A percentile compares a stretch with the other conserved stretches of the same genome.
phyloP scores from a whole-genome alignment of 2,329 filamentous ascomycete genomes.

The Fusarium luffae region DNA sequence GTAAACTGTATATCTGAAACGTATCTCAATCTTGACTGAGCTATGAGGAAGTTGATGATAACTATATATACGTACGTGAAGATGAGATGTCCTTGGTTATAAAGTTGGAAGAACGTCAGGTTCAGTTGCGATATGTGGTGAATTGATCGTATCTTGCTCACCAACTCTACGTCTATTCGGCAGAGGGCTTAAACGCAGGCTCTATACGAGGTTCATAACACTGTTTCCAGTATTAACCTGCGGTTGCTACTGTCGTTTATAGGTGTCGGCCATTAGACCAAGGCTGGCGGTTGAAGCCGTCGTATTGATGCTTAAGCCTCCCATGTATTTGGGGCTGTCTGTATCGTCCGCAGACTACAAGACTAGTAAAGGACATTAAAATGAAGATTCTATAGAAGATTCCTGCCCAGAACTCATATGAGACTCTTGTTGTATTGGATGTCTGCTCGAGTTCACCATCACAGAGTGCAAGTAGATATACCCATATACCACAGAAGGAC shows the following conservation, averaged over 20 bases:
- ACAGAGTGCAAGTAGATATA: neutral
- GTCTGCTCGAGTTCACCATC: neutral
- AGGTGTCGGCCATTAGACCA: neutral
- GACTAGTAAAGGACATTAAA: neutral
- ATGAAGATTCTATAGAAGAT: neutral
- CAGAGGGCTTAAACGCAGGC: neutral
- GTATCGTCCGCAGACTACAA: neutral
- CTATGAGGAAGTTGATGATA: neutral
- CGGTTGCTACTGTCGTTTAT: neutral
- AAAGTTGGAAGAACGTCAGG: neutral
- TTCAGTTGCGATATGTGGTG: neutral
- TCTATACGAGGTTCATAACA: neutral
- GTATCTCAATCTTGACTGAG: neutral
- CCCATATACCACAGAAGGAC: neutral
- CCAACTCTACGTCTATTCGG: neutral
- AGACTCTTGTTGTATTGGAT: neutral
- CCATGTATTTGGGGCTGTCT: neutral
- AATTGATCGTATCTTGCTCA: neutral
- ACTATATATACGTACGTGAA: neutral
- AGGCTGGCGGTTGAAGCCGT: neutral
- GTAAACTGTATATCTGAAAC: neutral
- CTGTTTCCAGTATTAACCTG: neutral
- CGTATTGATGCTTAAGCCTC: neutral
- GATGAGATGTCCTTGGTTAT: neutral
- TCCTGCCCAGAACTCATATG: neutral